These are phyloP conservation scores for Dothiorella sarmentorum DNA, from an alignment of 2,329 filamentous ascomycete genomes.

Conservation along the genomic window DNA sequence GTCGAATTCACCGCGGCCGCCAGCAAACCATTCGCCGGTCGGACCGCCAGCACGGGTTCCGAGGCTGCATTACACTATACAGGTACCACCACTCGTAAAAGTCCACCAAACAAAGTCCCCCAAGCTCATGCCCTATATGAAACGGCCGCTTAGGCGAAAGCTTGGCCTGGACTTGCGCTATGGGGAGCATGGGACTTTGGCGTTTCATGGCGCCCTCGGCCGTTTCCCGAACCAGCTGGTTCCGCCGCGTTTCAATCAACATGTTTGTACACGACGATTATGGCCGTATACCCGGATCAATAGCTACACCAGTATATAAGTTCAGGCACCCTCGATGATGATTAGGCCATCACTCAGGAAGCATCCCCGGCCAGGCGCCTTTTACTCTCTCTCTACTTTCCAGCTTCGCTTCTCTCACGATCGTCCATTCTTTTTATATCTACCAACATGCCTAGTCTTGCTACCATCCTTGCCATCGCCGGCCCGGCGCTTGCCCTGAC, in stretches of 20 bases:
- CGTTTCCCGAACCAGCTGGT: background rate
- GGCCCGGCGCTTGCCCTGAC: conserved; percentile 29
- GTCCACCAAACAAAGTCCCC: conserved; percentile 5
- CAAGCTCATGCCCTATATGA: conserved; percentile 5
- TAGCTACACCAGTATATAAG: background rate
- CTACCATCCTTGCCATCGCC: conserved; percentile 5
- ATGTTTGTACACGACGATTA: background rate
- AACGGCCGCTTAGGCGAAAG: conserved; percentile 9
- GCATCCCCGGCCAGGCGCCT: conserved; percentile 5
- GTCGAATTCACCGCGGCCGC: background rate
- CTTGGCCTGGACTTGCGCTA: background rate
- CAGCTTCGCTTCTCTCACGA: background rate
- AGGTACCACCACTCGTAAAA: background rate
- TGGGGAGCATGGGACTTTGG: conserved; percentile 1
- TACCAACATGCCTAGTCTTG: background rate
- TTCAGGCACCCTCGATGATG: background rate
- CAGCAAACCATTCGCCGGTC: too few species aligned
- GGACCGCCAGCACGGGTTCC: background rate
- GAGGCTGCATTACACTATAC: background rate
- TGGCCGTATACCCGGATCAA: background rate
- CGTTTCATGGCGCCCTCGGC: conserved; percentile 3
- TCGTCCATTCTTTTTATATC: background rate
- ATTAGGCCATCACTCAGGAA: background rate
- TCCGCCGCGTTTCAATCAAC: conserved; percentile 4
- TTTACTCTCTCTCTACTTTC: background rate